Evolutionary conservation across 805 yeast species (phyloP), one percentile per base, ranked within the genome.

Genomic region (Scheffersomyces stipitis): DNA sequence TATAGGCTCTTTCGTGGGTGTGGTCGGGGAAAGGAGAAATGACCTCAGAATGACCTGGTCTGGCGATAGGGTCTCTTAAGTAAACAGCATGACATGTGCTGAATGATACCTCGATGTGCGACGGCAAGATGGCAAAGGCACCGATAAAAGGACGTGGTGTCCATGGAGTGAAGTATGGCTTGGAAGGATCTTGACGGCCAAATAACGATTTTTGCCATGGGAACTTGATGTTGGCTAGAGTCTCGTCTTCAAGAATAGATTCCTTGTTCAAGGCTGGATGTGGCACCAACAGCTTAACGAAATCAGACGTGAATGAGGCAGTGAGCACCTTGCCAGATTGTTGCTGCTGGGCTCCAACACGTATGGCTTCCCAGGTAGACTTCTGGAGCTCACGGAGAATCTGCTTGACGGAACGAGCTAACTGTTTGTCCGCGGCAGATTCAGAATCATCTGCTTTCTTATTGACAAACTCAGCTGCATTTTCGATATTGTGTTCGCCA

Each of bases 1-100:
- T 85, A 73, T 86, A 90, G 28, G 97, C 96, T 62, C 95, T 80
- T 68, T 90, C 93, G 55, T 91, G 97, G 47, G 81, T 79, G 41
- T 81, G 82, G 44, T 79, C 72, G 26, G 83, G 81, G 62, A 83
- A 87, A 37, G 99, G 99, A 38, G 96, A 73, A 45, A 93, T 86
- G 41, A 93, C 95, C 70, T 93, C 99, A 22, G 96, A 85, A 57
- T 86, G 90, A 39, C 96, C 97, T 5, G 97, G 96, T 61, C 97
- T 80, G 10, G 97, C 96, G 33, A 93, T 89, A 12, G 99, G 99
- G 61, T 93, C 96, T 65, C 97, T 83, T 61, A 93, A 66, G 63
- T 91, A 93, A n/a, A 93, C 85, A 4, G 96, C 97, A 60, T 90
- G 96, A 60, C 98, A 91, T 4, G 97, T 88, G 44, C 78, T 76